phyloP scores from a whole-genome alignment of 148 eudicot genomes.

The Heliosperma pusillum region DNA sequence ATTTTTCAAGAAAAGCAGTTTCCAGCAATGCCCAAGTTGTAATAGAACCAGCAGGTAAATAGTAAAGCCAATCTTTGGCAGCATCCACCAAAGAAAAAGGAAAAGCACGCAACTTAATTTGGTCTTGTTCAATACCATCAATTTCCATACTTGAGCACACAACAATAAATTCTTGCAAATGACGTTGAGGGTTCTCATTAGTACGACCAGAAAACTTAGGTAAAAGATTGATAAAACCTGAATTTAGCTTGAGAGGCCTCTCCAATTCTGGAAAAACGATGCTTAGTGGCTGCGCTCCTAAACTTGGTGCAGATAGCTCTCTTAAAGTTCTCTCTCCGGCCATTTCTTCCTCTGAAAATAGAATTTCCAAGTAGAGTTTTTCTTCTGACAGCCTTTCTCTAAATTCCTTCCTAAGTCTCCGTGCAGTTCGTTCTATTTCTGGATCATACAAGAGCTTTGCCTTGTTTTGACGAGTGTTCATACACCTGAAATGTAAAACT shows the following conservation, averaged over 20 bases:
- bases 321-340: not conserved
- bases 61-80: constrained; percentile 4
- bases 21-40: not conserved
- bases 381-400: too few relatives aligned
- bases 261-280: constrained; percentile 1
- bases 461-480: too few relatives aligned
- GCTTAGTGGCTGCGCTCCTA: not conserved
- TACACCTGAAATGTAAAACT: too few relatives aligned
- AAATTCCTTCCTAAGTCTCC: too few relatives aligned
- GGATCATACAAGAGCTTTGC: too few relatives aligned
- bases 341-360: not conserved
- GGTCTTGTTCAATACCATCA: constrained; percentile 7
- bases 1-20: constrained; percentile 7
- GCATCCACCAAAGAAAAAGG: constrained; percentile 3
- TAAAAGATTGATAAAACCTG: constrained; percentile 16
- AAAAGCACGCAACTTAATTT: constrained; percentile 6
- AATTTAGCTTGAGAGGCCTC: constrained; percentile 9
- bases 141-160: constrained; percentile 7
- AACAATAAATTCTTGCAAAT: too few relatives aligned
- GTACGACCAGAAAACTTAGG: constrained; percentile 14
- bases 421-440: too few relatives aligned
- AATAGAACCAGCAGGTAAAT: constrained; percentile 4
- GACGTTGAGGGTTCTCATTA: constrained; percentile 8
- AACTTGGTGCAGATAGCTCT: not conserved
- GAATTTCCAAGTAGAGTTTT: not conserved